phyloP scores from a whole-genome alignment of 2,329 filamentous ascomycete genomes.

The Fusarium fracticaudum region DNA sequence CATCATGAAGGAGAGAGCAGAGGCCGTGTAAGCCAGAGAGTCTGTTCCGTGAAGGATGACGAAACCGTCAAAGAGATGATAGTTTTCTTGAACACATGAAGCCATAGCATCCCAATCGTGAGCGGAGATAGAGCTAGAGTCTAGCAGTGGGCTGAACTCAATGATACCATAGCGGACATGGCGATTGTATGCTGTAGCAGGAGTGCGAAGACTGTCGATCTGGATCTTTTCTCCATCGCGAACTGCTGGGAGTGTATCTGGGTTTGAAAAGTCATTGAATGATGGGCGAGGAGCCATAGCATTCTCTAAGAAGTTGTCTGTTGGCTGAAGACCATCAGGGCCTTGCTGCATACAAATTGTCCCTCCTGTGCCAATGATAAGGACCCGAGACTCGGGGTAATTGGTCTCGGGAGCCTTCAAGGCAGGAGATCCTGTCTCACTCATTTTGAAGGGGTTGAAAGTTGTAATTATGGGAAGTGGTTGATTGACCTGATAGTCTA shows the following conservation, averaged over 20 bases:
- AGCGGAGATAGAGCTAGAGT: conserved; percentile 90
- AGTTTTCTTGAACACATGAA: conserved; percentile 81
- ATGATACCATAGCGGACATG: conserved; percentile 85
- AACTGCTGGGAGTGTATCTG: conserved; percentile 60
- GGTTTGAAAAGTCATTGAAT: conserved; percentile 75
- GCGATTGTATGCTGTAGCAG: conserved; percentile 80
- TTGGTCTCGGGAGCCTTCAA: conserved; percentile 37
- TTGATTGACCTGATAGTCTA: background rate
- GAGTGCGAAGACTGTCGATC: conserved; percentile 80
- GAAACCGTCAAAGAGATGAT: conserved; percentile 88
- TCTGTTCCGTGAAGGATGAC: conserved; percentile 92
- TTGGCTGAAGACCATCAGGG: conserved; percentile 81
- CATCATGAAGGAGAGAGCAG: conserved; percentile 93
- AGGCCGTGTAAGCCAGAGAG: conserved; percentile 88
- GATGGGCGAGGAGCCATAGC: conserved; percentile 84
- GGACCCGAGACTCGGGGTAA: conserved; percentile 79
- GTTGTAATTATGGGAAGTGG: background rate
- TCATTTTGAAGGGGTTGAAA: conserved; percentile 10
- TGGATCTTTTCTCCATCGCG: conserved; percentile 58
- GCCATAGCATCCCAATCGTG: conserved; percentile 89
- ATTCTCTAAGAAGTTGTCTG: conserved; percentile 80
- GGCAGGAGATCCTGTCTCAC: conserved; percentile 12
- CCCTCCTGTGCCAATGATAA: conserved; percentile 91
- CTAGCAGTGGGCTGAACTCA: conserved; percentile 85
- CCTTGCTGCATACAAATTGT: conserved; percentile 93